A percentile compares a stretch with the other conserved stretches of the same genome.
Evolutionary conservation across 108 stramenopile species (phyloP).

Genomic region (Pseudonitzschia multiseries): DNA sequence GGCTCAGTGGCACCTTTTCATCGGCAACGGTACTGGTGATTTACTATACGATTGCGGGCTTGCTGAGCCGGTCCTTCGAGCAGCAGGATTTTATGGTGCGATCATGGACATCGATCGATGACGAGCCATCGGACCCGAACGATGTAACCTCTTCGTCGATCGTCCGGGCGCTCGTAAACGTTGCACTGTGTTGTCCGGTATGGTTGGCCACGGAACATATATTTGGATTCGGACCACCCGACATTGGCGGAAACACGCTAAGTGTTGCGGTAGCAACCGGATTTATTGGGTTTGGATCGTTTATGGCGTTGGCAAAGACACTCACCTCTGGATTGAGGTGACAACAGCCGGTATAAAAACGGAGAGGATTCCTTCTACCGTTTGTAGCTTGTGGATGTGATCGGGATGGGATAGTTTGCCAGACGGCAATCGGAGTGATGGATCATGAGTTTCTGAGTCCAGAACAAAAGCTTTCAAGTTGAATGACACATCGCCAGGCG

Average conservation of each 20-base stretch:
- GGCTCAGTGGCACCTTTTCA: conserved; percentile 18
- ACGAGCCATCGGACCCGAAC: background rate
- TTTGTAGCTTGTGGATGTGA: too few relatives aligned
- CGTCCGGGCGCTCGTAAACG: conserved; percentile 5
- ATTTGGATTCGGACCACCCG: conserved; percentile 5
- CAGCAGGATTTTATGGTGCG: background rate
- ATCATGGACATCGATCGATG: background rate
- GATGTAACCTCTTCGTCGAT: background rate
- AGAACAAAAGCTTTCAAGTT: too few relatives aligned
- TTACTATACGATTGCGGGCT: conserved; percentile 5
- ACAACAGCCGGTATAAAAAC: background rate
- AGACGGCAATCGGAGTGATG: too few relatives aligned
- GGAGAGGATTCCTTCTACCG: too few relatives aligned
- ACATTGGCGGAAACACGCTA: conserved; percentile 16
- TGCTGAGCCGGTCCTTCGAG: conserved; percentile 1
- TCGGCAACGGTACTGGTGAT: conserved; percentile 14
- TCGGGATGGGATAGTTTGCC: too few relatives aligned
- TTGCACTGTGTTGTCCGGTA: conserved; percentile 12
- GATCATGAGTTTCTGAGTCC: too few relatives aligned
- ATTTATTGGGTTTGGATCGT: conserved; percentile 13
- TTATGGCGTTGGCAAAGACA: conserved; percentile 7
- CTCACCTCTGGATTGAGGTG: background rate
- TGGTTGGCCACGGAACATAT: conserved; percentile 18
- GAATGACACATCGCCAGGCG: too few relatives aligned
- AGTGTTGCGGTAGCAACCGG: conserved; percentile 1